Evolutionary conservation across 257 asterid genomes (phyloP).

Genomic region (Rhazya stricta): DNA sequence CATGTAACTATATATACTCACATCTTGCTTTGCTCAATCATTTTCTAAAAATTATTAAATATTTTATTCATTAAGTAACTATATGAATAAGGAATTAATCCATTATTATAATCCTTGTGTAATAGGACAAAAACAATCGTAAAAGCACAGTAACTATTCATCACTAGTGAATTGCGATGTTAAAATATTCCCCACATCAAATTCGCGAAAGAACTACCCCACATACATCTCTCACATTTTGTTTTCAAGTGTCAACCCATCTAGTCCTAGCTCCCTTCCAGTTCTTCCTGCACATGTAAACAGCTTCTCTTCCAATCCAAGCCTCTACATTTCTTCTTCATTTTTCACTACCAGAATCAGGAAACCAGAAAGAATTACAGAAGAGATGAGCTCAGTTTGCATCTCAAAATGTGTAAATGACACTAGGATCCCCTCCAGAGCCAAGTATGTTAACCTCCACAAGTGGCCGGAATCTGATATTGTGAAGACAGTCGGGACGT

Average conservation of each 20-base stretch:
- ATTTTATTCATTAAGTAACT: too few relatives aligned
- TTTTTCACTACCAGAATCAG: background rate
- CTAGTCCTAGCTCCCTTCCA: background rate
- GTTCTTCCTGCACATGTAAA: background rate
- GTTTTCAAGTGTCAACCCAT: too few relatives aligned
- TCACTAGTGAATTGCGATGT: background rate
- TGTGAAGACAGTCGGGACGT: conserved; percentile 8
- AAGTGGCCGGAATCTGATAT: conserved; percentile 62
- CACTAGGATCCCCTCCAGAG: conserved; percentile 40
- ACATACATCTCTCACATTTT: background rate
- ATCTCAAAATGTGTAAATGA: conserved; percentile 39
- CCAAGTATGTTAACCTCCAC: conserved; percentile 53
- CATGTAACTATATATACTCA: too few relatives aligned
- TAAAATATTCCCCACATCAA: background rate
- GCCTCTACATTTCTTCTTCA: conserved; percentile 2
- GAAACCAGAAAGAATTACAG: background rate
- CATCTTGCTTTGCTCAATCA: too few relatives aligned
- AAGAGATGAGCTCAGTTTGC: conserved; percentile 38
- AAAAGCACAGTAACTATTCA: too few relatives aligned
- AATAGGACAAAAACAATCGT: too few relatives aligned
- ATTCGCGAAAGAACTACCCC: background rate
- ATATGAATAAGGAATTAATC: too few relatives aligned
- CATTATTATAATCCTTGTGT: too few relatives aligned
- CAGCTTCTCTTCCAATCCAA: conserved; percentile 14
- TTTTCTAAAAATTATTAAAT: too few relatives aligned